phyloP scores from a whole-genome alignment of 2,329 filamentous ascomycete genomes.

The Venturia pyrina region DNA sequence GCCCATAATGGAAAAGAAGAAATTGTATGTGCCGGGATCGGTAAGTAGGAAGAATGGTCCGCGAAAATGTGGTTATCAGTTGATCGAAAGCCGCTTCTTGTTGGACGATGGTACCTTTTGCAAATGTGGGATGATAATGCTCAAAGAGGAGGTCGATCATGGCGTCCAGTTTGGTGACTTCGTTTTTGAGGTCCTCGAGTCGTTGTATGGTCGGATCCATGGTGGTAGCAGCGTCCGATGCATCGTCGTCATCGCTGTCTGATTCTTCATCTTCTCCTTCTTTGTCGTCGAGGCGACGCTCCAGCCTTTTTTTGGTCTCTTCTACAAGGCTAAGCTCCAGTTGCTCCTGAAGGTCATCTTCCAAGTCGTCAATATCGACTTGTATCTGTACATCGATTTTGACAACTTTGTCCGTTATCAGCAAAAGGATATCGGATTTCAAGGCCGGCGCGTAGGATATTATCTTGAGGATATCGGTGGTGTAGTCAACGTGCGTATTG shows the following conservation, averaged over 20 bases:
- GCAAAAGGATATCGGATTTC: constrained; percentile 67
- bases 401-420: constrained; percentile 78
- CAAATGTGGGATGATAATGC: constrained; percentile 50
- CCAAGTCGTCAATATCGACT: constrained; percentile 82
- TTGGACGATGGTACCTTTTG: constrained; percentile 54
- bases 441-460: constrained; percentile 69
- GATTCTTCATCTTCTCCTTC: constrained; percentile 37
- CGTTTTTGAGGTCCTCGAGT: constrained; percentile 65
- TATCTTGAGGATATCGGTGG: constrained; percentile 71
- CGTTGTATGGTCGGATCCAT: constrained; percentile 55
- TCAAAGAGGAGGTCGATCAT: constrained; percentile 82
- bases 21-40: constrained; percentile 92
- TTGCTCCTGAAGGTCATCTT: constrained; percentile 88
- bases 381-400: constrained; percentile 96
- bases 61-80: constrained; percentile 75
- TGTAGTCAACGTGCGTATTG: constrained; percentile 75
- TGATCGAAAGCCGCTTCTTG: constrained; percentile 67
- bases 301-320: constrained; percentile 33
- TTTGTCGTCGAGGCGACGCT: constrained; percentile 32
- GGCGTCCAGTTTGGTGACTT: constrained; percentile 82
- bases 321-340: constrained; percentile 63
- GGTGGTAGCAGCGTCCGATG: constrained; percentile 50
- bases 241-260: constrained; percentile 29
- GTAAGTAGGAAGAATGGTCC: constrained; percentile 81
- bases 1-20: constrained; percentile 88